Evolutionary conservation across 169 alveolate genomes (phyloP), one percentile per base, ranked within the genome.

Genomic region (Neospora caninum): DNA sequence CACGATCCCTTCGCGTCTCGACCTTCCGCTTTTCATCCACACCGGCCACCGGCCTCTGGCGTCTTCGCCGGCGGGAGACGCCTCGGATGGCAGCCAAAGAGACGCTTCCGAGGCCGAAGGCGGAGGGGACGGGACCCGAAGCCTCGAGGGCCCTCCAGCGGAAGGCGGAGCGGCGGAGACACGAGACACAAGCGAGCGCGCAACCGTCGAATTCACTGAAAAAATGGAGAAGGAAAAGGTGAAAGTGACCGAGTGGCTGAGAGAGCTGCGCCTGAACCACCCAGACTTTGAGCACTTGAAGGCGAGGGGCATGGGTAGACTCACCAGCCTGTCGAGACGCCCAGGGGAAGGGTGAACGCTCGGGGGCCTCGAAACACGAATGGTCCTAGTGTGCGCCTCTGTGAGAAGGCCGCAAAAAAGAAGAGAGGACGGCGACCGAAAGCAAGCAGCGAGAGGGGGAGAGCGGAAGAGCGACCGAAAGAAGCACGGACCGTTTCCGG

Each of bases 201-300:
- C 73, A 22, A 29, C 84, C 1, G 20, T 43, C 18, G 84, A 31
- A n/a, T 73, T 73, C 43, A 9, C 43, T 6, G n/a, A 73, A 13
- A 31, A 36, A 16, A 9, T 73, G 84, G 45, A 73, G 1, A 36
- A 36, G 42, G 84, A 73, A 73, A n/a, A 2, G 16, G 45, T 22
- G 84, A 31, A 36, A 73, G 84, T 73, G 84, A 34, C 84, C 18
- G 42, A 31, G 45, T 73, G 84, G 84, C 84, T 73, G 27, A 41
- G 84, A 10, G 45, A 34, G 43, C 84, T 73, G 84, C 25, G 84
- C 38, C 84, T 73, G 0, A 73, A 73, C 25, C 84, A 73, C 43
- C 84, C 84, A 7, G 84, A 73, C 84, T 73, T 73, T 43, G 84
- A 73, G 25, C 43, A 34, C 39, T 31, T 73, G 25, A 73, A 73